phyloP scores from a whole-genome alignment of 2,329 filamentous ascomycete genomes.

The Pseudocercospora macadamiae region DNA sequence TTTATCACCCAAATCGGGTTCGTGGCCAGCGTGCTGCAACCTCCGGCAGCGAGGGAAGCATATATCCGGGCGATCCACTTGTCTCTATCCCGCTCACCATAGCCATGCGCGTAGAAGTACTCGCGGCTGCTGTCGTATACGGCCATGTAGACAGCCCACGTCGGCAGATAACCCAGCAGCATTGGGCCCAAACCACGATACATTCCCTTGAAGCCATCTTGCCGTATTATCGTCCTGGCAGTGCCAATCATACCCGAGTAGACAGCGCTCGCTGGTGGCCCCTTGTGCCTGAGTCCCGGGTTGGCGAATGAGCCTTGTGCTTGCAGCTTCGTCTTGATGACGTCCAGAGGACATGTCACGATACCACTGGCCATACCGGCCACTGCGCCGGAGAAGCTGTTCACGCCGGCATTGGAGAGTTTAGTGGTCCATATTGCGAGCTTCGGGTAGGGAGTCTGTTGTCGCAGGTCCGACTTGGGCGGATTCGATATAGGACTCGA shows the following conservation, averaged over 20 bases:
- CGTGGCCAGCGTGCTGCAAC: constrained; percentile 88
- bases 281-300: constrained; percentile 25
- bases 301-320: constrained; percentile 82
- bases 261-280: constrained; percentile 55
- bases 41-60: constrained; percentile 88
- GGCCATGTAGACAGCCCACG: constrained; percentile 97
- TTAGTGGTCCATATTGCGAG: constrained; percentile 47
- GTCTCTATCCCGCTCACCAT: constrained; percentile 52
- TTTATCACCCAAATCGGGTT: constrained; percentile 99
- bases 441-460: constrained; percentile 34
- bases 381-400: constrained; percentile 82
- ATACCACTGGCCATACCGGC: constrained; percentile 92
- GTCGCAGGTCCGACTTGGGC: constrained; percentile 21
- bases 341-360: constrained; percentile 94
- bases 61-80: constrained; percentile 79
- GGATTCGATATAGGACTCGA: constrained; percentile 12
- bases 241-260: constrained; percentile 90
- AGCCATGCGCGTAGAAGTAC: constrained; percentile 64
- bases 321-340: constrained; percentile 98
- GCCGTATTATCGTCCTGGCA: constrained; percentile 78
- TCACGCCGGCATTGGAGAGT: constrained; percentile 64
- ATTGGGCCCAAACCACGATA: constrained; percentile 94
- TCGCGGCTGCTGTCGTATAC: constrained; percentile 90
- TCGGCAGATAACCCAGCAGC: constrained; percentile 91
- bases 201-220: constrained; percentile 87